Percentiles rank a stretch among this genome's conserved stretches.
Conservation (phyloP, 1,139 yeast genomes). For the Taphrina deformans region DNA sequence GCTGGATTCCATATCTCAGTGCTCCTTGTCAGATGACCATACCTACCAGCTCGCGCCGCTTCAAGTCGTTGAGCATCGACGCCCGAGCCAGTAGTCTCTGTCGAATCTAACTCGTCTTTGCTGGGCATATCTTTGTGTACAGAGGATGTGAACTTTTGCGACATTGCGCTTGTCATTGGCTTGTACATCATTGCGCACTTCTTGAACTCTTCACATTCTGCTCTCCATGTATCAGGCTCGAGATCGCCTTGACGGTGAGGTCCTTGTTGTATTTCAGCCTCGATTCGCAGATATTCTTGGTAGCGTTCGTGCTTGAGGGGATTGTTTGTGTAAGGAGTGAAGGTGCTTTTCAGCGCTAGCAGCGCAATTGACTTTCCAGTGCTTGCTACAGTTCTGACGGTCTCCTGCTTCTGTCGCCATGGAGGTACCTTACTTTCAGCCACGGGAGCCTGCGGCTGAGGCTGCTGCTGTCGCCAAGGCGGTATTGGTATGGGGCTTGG, state of each 20-base stretch:
- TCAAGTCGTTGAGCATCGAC: constrained; percentile 27
- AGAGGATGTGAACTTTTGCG: constrained; percentile 41
- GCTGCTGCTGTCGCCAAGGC: constrained; percentile 39
- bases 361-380: constrained; percentile 37
- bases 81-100: neutral
- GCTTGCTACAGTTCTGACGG: constrained; percentile 34
- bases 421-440: constrained; percentile 28
- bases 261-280: constrained; percentile 34
- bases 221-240: constrained; percentile 37
- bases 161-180: constrained; percentile 43
- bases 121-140: neutral
- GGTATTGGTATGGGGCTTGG: too few species aligned
- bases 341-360: constrained; percentile 39
- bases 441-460: constrained; percentile 34
- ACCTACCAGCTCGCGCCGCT: constrained; percentile 41
- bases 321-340: constrained; percentile 40
- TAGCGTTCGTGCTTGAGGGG: constrained; percentile 39
- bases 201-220: constrained; percentile 42
- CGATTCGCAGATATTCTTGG: constrained; percentile 37
- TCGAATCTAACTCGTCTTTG: neutral
- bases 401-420: constrained; percentile 1
- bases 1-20: constrained; percentile 41
- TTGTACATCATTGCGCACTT: constrained; percentile 43
- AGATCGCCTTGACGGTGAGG: constrained; percentile 33
- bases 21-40: constrained; percentile 42